Evolutionary conservation across 495 filamentous ascomycete genomes (phyloP), one percentile per base, ranked within the genome.

Genomic region (Chaetomium fimeti): DNA sequence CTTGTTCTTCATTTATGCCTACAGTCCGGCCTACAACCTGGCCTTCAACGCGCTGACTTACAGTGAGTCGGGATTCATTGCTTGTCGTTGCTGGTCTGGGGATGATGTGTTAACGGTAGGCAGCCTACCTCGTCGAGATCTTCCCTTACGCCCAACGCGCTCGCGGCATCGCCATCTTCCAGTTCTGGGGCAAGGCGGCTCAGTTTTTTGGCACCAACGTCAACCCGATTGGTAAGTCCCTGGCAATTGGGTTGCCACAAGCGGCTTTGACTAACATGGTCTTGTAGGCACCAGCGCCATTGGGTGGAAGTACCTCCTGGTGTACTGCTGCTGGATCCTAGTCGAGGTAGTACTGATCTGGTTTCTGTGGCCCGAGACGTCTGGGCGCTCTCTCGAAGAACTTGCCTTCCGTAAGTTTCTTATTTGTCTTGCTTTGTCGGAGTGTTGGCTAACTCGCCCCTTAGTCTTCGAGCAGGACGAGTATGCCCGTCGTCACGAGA

Each of bases 31-130:
- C 43, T 89, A 89, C 57, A 88, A 80, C 65, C 76, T 88, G 53
- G 86, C 84, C 45, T 88, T 87, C 65, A 88, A 88, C 60, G 86
- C 86, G n/a, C 75, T 88, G 56, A 87, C 86, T 0, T 88, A 87
- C 71, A 87, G 84, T 86, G 69, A 76, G 78, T 69, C 16, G 11
- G 15, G 1, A 11, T 28, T 12, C 25, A 22, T 7, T n/a, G 25
- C 15, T 12, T 11, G 27, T 51, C 2, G 9, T 7, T n/a, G 25
- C 15, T 12, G 7, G 27, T 51, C 2, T 1, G 8, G 4, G 18
- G 5, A 11, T 52, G 22, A 15, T 22, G 48, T 27, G 57, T 68
- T 48, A 60, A 70, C 43, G 13, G 36, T n/a, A 2, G 11, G 13
- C 54, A 79, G 82, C 87, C 24, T 88, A 87, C 71, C 77, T 88